Percentiles rank a stretch among this genome's conserved stretches.
These are phyloP conservation scores for Arthromyces matolae DNA, from an alignment of 768 basidiomycete genomes.

Conservation along the genomic window DNA sequence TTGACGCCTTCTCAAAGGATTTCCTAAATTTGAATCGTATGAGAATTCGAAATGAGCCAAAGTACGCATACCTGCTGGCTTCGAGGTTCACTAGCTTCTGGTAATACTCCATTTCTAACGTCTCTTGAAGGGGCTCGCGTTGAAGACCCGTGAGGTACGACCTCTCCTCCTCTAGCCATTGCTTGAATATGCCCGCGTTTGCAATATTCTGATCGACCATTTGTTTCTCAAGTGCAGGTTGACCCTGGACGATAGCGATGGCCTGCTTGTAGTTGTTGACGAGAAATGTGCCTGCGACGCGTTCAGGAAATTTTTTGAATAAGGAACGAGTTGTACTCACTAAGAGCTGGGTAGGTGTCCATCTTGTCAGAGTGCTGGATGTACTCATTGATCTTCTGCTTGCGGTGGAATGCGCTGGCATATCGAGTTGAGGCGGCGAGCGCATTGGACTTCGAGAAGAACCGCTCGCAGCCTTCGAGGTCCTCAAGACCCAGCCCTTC, in stretches of 20 bases:
- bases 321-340: too few relatives aligned
- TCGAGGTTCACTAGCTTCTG: too few relatives aligned
- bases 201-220: conserved; percentile 1
- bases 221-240: neutral
- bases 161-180: conserved; percentile 3
- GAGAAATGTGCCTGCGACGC: conserved; percentile 1
- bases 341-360: too few relatives aligned
- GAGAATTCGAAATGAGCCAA: too few relatives aligned
- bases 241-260: neutral
- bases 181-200: neutral
- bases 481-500: too few relatives aligned
- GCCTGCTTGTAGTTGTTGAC: conserved; percentile 9
- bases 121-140: neutral
- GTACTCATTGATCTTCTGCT: neutral
- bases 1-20: too few relatives aligned
- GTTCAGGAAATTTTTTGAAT: too few relatives aligned
- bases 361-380: neutral
- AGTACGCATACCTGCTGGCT: too few relatives aligned
- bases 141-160: neutral
- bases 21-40: too few relatives aligned
- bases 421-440: too few relatives aligned
- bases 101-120: too few relatives aligned
- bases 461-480: neutral
- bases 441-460: too few relatives aligned
- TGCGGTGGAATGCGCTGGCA: neutral